Base-by-base conservation (phyloP, 768 basidiomycete genomes). In the Termitomyces sp. region DNA sequence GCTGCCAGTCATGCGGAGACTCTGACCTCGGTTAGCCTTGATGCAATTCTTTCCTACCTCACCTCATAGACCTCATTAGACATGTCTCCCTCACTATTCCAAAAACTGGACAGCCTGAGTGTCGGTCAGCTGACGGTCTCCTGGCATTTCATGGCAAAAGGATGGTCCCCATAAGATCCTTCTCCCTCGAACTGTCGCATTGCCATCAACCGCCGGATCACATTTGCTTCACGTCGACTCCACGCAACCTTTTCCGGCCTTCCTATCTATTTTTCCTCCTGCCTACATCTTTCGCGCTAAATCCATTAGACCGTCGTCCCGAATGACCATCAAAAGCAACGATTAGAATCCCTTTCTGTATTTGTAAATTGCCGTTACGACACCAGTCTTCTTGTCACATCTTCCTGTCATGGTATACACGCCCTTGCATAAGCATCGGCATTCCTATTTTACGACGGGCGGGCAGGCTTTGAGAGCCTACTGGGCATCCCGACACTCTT, bases 41-140 rank as follows among this genome's bases (percentile, higher is more conserved):
- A 32, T 20, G 45, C 9, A 28, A 30, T 22, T 33, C 20, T 24
- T 35, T 24, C 40, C 22, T 1, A 14, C 38, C 16, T 24, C 61
- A 54, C 33, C 28, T 46, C 44, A 33, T 53, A 36, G 42, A 36
- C n/a, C 28, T 13, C 10, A 43, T 38, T 67, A 90, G 88, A 90
- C 67, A 79, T 90, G 83, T 88, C 86, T 30, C 79, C 80, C 9
- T 74, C 75, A 7, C 66, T 87, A 35, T 90, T 90, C 70, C 3
- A 80, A 65, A 61, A 80, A 58, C 66, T 90, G 47, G 80, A 70
- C 18, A 28, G 64, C 5, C 79, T 86, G 46, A 67, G 61, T 58
- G 66, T 69, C 10, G 88, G 88, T 33, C 76, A 76, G 42, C 66
- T 89, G 36, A 56, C 65, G n/a, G 74, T 89, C 60, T 67, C 68